phyloP scores from a whole-genome alignment of 106 monocot genomes.

The Cymbidium sinense region DNA sequence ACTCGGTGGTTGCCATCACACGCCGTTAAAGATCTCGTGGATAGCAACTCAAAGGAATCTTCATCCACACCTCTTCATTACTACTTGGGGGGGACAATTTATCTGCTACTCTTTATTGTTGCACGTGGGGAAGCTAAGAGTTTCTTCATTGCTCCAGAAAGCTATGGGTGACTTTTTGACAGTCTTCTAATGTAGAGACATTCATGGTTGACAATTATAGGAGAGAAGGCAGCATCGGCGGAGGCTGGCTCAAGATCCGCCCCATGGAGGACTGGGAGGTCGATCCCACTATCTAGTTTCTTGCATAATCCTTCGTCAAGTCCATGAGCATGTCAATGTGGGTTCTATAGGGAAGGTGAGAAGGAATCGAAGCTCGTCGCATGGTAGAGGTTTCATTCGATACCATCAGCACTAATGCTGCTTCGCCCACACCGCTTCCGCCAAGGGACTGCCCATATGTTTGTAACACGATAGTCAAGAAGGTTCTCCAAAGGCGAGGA shows the following conservation, averaged over 20 bases:
- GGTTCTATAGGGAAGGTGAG: constrained; percentile 27
- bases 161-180: too few species aligned
- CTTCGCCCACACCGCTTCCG: constrained; percentile 54
- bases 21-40: constrained; percentile 30
- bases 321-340: constrained; percentile 23
- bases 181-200: too few species aligned
- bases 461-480: constrained; percentile 78
- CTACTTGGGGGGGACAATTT: neutral
- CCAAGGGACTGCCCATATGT: constrained; percentile 70
- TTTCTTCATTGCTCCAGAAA: too few species aligned
- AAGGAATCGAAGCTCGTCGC: constrained; percentile 30
- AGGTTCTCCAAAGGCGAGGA: constrained; percentile 68
- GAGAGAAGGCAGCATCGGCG: constrained; percentile 16
- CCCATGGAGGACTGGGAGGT: constrained; percentile 42
- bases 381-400: constrained; percentile 75
- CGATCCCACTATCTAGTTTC: constrained; percentile 36
- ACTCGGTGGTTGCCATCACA: constrained; percentile 33
- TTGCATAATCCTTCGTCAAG: too few species aligned
- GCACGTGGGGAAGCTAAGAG: too few species aligned
- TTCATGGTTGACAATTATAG: constrained; percentile 16
- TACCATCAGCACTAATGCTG: constrained; percentile 41
- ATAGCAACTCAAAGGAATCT: neutral
- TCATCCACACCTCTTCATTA: too few species aligned
- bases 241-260: constrained; percentile 46
- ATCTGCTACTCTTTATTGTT: too few species aligned